Conservation (phyloP, 495 filamentous ascomycete species). For the Bacidia gigantensis region DNA sequence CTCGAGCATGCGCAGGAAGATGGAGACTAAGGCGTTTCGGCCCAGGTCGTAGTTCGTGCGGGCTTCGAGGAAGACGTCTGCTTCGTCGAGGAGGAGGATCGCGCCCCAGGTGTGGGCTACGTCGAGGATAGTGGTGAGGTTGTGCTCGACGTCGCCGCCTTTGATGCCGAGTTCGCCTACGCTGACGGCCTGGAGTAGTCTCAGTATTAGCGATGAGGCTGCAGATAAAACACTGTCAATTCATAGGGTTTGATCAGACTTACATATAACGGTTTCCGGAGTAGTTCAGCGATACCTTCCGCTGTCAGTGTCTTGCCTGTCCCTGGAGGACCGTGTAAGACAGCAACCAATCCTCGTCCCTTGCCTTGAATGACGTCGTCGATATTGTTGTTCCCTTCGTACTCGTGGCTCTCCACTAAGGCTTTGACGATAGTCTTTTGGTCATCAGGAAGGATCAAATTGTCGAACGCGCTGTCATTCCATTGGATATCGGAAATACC, state of each 20-base stretch:
- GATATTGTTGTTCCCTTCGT: constrained; percentile 71
- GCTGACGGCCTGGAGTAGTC: constrained; percentile 32
- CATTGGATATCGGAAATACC: constrained; percentile 70
- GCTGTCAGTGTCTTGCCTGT: constrained; percentile 85
- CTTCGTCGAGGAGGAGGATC: constrained; percentile 62
- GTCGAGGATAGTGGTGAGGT: constrained; percentile 73
- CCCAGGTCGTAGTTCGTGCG: constrained; percentile 57
- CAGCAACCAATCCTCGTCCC: constrained; percentile 58
- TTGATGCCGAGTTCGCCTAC: constrained; percentile 76
- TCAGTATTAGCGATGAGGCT: neutral
- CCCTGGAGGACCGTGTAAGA: constrained; percentile 72
- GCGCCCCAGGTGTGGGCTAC: constrained; percentile 82
- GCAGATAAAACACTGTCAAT: too few species aligned
- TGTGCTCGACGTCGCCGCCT: constrained; percentile 58
- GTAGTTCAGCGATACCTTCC: constrained; percentile 71
- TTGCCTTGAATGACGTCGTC: constrained; percentile 68
- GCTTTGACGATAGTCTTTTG: constrained; percentile 73
- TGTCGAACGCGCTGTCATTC: constrained; percentile 71
- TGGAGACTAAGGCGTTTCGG: constrained; percentile 64
- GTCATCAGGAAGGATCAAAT: constrained; percentile 57
- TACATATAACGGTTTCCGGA: constrained; percentile 74
- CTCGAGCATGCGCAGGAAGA: constrained; percentile 58
- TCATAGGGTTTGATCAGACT: neutral
- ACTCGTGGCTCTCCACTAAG: constrained; percentile 68
- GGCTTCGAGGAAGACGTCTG: constrained; percentile 67